These are phyloP conservation scores for Gloeophyllum trabeum DNA, from an alignment of 768 basidiomycete species.

Conservation along the genomic window DNA sequence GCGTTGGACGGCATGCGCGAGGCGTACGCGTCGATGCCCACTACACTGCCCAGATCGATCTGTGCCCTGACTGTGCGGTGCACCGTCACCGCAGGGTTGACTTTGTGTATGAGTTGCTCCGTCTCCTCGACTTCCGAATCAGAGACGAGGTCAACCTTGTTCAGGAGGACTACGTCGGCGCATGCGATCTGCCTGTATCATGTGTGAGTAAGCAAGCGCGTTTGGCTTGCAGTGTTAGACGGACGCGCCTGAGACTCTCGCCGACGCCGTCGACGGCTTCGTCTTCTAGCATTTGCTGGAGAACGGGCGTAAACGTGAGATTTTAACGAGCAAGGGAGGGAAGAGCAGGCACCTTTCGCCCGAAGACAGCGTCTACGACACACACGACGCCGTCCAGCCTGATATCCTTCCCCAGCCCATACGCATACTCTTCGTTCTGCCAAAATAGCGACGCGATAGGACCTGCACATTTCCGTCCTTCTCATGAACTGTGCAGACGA, in stretches of 20 bases:
- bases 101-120: constrained; percentile 49
- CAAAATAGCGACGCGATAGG: constrained; percentile 83
- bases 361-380: constrained; percentile 85
- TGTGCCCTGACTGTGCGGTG: constrained; percentile 59
- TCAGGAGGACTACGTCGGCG: constrained; percentile 84
- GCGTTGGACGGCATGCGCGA: constrained; percentile 23
- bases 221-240: too few species aligned
- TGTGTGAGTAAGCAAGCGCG: too few species aligned
- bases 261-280: constrained; percentile 52
- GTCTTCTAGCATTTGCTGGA: constrained; percentile 82
- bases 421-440: constrained; percentile 75
- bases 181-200: constrained; percentile 79
- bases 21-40: constrained; percentile 74
- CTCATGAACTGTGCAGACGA: constrained; percentile 1
- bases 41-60: constrained; percentile 66
- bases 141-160: constrained; percentile 76
- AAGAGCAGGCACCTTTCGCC: constrained; percentile 31
- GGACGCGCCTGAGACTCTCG: constrained; percentile 68
- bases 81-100: constrained; percentile 77
- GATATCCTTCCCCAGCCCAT: constrained; percentile 59
- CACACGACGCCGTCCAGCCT: constrained; percentile 83
- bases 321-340: not conserved
- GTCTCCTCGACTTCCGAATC: constrained; percentile 30
- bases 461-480: constrained; percentile 26
- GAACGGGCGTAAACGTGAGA: not conserved